Evolutionary conservation across 257 asterid species (phyloP).

Genomic region (Solanum rostratum): DNA sequence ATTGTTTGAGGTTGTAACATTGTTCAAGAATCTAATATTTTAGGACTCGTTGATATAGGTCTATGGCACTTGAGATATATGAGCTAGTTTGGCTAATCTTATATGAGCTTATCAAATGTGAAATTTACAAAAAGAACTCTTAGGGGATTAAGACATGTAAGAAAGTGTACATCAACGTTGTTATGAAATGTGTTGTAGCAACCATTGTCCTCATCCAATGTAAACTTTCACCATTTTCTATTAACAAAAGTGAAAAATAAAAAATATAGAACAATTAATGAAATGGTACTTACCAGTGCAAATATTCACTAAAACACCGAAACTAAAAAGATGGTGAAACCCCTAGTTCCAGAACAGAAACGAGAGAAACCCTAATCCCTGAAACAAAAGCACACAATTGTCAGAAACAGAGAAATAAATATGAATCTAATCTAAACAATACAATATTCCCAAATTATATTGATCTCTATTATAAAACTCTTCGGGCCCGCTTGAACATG

Average conservation of each 20-base stretch:
- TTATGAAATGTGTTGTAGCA: background rate
- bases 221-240: background rate
- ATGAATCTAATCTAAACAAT: background rate
- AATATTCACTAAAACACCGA: background rate
- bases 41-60: background rate
- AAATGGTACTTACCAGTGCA: background rate
- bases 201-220: background rate
- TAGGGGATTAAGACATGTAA: background rate
- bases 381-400: background rate
- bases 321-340: background rate
- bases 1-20: background rate
- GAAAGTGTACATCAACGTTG: background rate
- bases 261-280: background rate
- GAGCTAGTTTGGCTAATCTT: background rate
- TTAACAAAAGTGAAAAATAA: background rate
- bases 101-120: background rate
- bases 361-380: slow-evolving; percentile 4
- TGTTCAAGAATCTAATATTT: background rate
- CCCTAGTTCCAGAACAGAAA: background rate
- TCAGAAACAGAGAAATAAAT: background rate
- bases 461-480: background rate
- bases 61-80: background rate
- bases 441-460: background rate
- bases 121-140: background rate
- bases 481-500: background rate